Conservation (phyloP, 2,329 filamentous ascomycete species). For the Botrytis sinoallii region DNA sequence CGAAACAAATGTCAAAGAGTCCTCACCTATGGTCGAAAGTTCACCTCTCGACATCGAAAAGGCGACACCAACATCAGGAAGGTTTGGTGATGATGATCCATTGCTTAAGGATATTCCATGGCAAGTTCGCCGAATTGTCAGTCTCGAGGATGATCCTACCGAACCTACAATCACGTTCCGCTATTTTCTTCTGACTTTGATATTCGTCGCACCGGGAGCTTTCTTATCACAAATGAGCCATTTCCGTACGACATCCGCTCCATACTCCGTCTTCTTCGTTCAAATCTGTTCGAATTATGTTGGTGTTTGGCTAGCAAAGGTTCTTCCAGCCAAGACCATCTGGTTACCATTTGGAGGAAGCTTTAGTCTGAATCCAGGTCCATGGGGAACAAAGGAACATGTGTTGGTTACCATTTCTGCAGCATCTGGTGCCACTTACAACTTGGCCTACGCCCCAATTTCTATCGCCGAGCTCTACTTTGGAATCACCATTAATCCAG, state of each 20-base stretch:
- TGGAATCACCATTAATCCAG: slow-evolving; percentile 49
- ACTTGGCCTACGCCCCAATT: slow-evolving; percentile 51
- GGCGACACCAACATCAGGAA: neutral
- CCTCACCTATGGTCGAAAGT: slow-evolving; percentile 38
- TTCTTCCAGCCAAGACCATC: slow-evolving; percentile 47
- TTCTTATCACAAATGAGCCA: slow-evolving; percentile 55
- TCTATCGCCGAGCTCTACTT: slow-evolving; percentile 58
- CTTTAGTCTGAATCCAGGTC: slow-evolving; percentile 40
- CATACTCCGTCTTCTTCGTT: slow-evolving; percentile 61
- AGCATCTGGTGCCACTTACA: slow-evolving; percentile 51
- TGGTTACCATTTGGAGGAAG: slow-evolving; percentile 42
- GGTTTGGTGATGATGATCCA: slow-evolving; percentile 44
- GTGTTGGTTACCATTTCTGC: slow-evolving; percentile 45
- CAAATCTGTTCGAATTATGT: slow-evolving; percentile 49
- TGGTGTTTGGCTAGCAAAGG: slow-evolving; percentile 44
- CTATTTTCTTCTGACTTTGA: slow-evolving; percentile 53
- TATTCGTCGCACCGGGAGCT: slow-evolving; percentile 56
- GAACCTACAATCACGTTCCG: slow-evolving; percentile 58
- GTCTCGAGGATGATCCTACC: slow-evolving; percentile 53
- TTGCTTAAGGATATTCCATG: slow-evolving; percentile 52
- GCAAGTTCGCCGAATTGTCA: slow-evolving; percentile 55
- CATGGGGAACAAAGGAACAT: slow-evolving; percentile 35
- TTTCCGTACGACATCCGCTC: slow-evolving; percentile 52
- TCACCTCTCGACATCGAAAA: slow-evolving; percentile 35
- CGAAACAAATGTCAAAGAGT: neutral